These are phyloP conservation scores for Rhizophagus sp. DNA, from an alignment of 192 early-diverging fungal genomes.

Conservation along the genomic window DNA sequence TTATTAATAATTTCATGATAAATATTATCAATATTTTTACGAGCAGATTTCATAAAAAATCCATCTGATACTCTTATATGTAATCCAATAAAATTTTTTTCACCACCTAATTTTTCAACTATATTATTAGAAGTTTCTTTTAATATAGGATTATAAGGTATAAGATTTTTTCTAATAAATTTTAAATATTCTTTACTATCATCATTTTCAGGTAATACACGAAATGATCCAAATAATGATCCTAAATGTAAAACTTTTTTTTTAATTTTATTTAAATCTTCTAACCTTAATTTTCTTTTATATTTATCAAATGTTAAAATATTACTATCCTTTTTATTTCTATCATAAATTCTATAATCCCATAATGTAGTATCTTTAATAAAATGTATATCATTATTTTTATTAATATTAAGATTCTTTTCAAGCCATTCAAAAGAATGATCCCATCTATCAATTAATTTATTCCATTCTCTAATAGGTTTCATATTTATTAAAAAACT, in stretches of 20 bases:
- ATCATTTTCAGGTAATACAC: conserved; percentile 49
- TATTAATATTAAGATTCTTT: conserved; percentile 40
- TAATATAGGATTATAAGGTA: conserved; percentile 46
- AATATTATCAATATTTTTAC: conserved; percentile 51
- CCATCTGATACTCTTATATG: conserved; percentile 59
- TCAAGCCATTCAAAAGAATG: conserved; percentile 54
- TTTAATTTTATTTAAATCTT: conserved; percentile 35
- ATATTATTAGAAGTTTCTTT: conserved; percentile 42
- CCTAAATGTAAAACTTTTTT: conserved; percentile 55
- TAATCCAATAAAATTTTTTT: conserved; percentile 50
- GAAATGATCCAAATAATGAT: conserved; percentile 53
- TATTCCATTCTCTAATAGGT: conserved; percentile 37
- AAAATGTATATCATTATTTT: conserved; percentile 45
- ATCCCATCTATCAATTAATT: conserved; percentile 45
- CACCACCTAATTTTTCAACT: conserved; percentile 50
- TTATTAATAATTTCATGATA: conserved; percentile 40
- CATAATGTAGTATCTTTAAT: conserved; percentile 49
- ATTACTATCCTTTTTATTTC: background rate
- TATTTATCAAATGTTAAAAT: background rate
- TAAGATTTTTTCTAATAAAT: conserved; percentile 48
- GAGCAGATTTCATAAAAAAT: conserved; percentile 49
- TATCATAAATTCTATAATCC: conserved; percentile 59
- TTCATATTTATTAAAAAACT: conserved; percentile 55
- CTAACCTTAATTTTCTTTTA: conserved; percentile 35
- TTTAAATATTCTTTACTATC: conserved; percentile 38